A percentile compares a stretch with the other conserved stretches of the same genome.
These are phyloP conservation scores for Parastagonospora avenae DNA, from an alignment of 2,329 filamentous ascomycete genomes.

Conservation along the genomic window DNA sequence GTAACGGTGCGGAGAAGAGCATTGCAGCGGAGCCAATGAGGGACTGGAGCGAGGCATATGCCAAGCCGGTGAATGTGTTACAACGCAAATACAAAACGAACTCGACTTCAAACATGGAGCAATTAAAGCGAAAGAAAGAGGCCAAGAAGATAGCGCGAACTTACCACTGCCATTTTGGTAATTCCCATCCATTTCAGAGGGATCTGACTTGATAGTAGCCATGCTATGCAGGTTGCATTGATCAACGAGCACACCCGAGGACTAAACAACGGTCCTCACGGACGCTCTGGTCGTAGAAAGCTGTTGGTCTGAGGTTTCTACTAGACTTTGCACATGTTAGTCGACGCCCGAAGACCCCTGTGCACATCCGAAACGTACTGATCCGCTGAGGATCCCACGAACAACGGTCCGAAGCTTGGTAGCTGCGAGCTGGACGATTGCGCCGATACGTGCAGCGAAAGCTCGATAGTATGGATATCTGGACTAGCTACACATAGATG, in stretches of 20 bases:
- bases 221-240: constrained; percentile 40
- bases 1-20: constrained; percentile 16
- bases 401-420: background rate
- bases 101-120: constrained; percentile 36
- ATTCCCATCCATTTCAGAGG: constrained; percentile 33
- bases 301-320: constrained; percentile 10
- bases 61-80: constrained; percentile 32
- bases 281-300: constrained; percentile 12
- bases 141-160: constrained; percentile 25
- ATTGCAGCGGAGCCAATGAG: constrained; percentile 24
- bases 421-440: background rate
- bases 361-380: constrained; percentile 34
- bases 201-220: constrained; percentile 42
- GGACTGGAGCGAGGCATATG: constrained; percentile 7
- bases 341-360: constrained; percentile 19
- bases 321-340: constrained; percentile 28
- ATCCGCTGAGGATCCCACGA: background rate
- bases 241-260: constrained; percentile 20
- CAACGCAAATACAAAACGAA: constrained; percentile 39
- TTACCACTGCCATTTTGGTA: constrained; percentile 44
- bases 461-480: background rate
- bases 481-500: background rate
- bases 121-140: constrained; percentile 30
- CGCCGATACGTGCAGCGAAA: background rate
- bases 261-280: constrained; percentile 14